Evolutionary conservation across 371 early-diverging fungal species (phyloP).

Genomic region (Parasitella parasitica): DNA sequence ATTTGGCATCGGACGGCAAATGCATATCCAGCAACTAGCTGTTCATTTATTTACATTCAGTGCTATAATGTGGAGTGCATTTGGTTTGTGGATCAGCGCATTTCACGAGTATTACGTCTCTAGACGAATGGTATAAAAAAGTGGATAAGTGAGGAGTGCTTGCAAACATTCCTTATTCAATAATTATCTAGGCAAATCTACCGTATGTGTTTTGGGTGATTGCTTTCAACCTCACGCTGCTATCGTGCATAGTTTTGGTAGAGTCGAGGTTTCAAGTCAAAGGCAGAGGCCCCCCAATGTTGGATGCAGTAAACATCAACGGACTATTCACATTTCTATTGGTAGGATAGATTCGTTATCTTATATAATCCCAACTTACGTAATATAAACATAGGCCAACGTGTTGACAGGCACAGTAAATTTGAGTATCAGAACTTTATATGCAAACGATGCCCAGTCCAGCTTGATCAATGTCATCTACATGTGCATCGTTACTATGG

Average conservation of each 20-base stretch:
- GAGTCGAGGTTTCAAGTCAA: slow-evolving; percentile 37
- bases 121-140: slow-evolving; percentile 60
- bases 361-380: background rate
- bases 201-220: slow-evolving; percentile 77
- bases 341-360: slow-evolving; percentile 26
- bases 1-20: background rate
- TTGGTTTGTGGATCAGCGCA: slow-evolving; percentile 25
- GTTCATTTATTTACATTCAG: slow-evolving; percentile 18
- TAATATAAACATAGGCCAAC: slow-evolving; percentile 59
- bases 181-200: slow-evolving; percentile 72
- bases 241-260: slow-evolving; percentile 54
- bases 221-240: slow-evolving; percentile 62
- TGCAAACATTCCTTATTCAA: no score
- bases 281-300: slow-evolving; percentile 50
- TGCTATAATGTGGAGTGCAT: slow-evolving; percentile 30
- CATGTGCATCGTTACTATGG: slow-evolving; percentile 41
- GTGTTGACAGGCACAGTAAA: slow-evolving; percentile 83
- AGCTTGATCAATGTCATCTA: slow-evolving; percentile 57
- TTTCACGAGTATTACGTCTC: slow-evolving; percentile 48
- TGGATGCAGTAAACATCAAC: slow-evolving; percentile 77
- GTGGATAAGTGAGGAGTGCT: no score
- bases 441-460: slow-evolving; percentile 43
- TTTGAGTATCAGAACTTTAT: slow-evolving; percentile 70
- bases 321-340: slow-evolving; percentile 83
- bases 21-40: background rate